phyloP scores from a whole-genome alignment of 345 rosid species.

The Odontarrhena argentea region DNA sequence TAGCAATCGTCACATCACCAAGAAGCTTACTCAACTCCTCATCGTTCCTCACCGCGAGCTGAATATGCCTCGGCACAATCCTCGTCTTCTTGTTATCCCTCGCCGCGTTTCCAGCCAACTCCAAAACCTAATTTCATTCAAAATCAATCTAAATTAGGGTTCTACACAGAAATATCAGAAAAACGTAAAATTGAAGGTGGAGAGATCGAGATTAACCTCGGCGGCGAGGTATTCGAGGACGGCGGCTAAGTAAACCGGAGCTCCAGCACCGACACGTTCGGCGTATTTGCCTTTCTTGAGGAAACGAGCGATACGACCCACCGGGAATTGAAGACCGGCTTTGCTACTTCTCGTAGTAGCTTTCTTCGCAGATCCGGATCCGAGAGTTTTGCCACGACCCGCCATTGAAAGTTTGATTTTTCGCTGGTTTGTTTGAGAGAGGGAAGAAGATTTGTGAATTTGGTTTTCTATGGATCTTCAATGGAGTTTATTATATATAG shows the following conservation, averaged over 20 bases:
- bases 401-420: conserved; percentile 50
- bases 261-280: conserved; percentile 93
- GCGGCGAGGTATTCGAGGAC: conserved; percentile 98
- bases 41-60: conserved; percentile 81
- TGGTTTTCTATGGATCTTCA: too few species aligned
- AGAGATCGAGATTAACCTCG: conserved; percentile 47
- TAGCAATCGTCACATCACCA: conserved; percentile 87
- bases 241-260: conserved; percentile 92
- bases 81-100: conserved; percentile 90
- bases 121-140: conserved; percentile 61
- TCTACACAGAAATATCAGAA: neutral
- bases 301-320: conserved; percentile 96
- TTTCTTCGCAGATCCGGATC: conserved; percentile 79
- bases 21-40: conserved; percentile 90
- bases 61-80: conserved; percentile 87
- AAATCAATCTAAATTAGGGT: conserved; percentile 15
- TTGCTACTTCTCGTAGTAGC: conserved; percentile 86
- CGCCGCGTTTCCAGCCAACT: conserved; percentile 87
- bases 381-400: conserved; percentile 87
- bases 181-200: neutral
- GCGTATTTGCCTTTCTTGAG: conserved; percentile 93
- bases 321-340: conserved; percentile 92
- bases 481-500: conserved; percentile 36
- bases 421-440: neutral
- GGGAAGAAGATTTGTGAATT: neutral